These are phyloP conservation scores for Blastobotrys parvus DNA, from an alignment of 805 yeast species.

Conservation along the genomic window DNA sequence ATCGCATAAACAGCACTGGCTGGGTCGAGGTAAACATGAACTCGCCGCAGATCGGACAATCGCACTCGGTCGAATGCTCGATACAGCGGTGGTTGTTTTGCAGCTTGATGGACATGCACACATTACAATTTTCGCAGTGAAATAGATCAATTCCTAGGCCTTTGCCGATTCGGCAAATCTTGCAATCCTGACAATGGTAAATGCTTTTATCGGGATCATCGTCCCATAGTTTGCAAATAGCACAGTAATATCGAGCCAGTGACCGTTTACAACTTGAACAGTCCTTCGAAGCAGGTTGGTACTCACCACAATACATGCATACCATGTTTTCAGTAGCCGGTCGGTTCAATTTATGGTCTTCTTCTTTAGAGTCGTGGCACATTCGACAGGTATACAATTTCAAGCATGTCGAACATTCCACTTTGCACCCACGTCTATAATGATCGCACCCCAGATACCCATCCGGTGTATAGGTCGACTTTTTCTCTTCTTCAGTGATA, in stretches of 20 bases:
- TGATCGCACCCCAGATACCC: conserved; percentile 66
- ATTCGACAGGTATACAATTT: conserved; percentile 76
- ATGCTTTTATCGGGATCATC: conserved; percentile 73
- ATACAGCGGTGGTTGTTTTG: conserved; percentile 75
- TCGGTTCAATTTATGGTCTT: conserved; percentile 51
- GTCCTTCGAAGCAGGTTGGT: conserved; percentile 63
- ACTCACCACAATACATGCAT: conserved; percentile 72
- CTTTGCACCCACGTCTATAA: conserved; percentile 74
- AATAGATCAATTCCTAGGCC: conserved; percentile 85
- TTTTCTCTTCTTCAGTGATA: conserved; percentile 27
- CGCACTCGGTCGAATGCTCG: conserved; percentile 78
- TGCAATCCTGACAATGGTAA: conserved; percentile 89
- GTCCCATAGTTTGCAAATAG: conserved; percentile 72
- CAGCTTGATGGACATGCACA: conserved; percentile 75
- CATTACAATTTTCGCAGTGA: conserved; percentile 85
- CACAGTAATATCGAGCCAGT: conserved; percentile 72
- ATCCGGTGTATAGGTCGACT: conserved; percentile 41
- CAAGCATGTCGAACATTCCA: conserved; percentile 68
- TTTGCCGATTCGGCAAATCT: conserved; percentile 82
- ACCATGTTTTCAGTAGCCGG: conserved; percentile 56
- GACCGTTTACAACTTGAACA: conserved; percentile 61
- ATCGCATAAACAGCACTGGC: conserved; percentile 83
- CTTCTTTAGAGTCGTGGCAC: conserved; percentile 66
- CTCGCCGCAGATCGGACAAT: conserved; percentile 90
- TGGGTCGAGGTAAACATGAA: conserved; percentile 75